A percentile compares a stretch with the other conserved stretches of the same genome.
Conservation (phyloP, 31 red algal species). For the Endocladia muricata region DNA sequence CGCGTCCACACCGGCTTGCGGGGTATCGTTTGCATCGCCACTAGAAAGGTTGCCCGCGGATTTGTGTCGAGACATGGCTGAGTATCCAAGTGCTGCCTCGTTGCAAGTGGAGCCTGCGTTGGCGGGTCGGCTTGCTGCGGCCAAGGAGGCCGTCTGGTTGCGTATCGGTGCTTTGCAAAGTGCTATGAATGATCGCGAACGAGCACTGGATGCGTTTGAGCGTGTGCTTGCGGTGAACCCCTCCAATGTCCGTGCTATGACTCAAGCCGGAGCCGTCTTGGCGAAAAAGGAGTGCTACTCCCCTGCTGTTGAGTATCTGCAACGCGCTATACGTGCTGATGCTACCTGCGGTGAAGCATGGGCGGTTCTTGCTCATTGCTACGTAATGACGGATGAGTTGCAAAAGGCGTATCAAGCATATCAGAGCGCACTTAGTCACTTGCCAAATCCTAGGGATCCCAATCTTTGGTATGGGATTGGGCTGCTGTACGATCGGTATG, state of each 20-base stretch:
- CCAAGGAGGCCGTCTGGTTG: conserved; percentile 86
- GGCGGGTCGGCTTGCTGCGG: conserved; percentile 24
- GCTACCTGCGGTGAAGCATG: conserved; percentile 81
- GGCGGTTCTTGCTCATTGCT: conserved; percentile 89
- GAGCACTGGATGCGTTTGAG: conserved; percentile 88
- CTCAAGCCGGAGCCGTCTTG: conserved; percentile 79
- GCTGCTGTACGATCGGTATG: conserved; percentile 85
- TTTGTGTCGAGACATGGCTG: too few species aligned
- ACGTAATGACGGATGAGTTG: conserved; percentile 86
- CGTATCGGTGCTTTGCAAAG: conserved; percentile 75
- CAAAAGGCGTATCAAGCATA: conserved; percentile 89
- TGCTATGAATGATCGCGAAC: conserved; percentile 74
- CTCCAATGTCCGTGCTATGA: conserved; percentile 67
- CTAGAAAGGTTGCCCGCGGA: too few species aligned
- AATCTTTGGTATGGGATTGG: conserved; percentile 93
- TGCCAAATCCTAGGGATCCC: conserved; percentile 74
- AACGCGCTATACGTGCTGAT: conserved; percentile 58
- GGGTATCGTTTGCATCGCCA: too few species aligned
- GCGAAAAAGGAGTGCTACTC: conserved; percentile 81
- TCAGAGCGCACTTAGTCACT: conserved; percentile 73
- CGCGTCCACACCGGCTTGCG: too few species aligned
- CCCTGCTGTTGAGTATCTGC: conserved; percentile 60
- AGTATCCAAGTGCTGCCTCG: conserved; percentile 49
- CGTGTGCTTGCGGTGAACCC: conserved; percentile 71
- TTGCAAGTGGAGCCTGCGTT: conserved; percentile 50